phyloP scores from a whole-genome alignment of 2,329 filamentous ascomycete species.

The Calonectria montana region DNA sequence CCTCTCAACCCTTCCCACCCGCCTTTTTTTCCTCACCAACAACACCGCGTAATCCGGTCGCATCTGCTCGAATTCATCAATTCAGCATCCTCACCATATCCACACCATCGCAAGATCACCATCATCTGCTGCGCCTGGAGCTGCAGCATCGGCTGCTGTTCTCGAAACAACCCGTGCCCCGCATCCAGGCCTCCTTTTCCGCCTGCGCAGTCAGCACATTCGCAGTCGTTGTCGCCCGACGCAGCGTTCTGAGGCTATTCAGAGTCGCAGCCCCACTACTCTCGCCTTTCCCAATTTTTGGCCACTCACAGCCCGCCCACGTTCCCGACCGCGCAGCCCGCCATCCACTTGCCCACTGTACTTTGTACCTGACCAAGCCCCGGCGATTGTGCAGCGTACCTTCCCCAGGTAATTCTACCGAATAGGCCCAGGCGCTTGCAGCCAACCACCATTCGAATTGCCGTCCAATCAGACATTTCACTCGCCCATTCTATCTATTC shows the following conservation, averaged over 20 bases:
- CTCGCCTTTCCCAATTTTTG: conserved; percentile 36
- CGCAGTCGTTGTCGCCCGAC: conserved; percentile 34
- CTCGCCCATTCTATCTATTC: conserved; percentile 6
- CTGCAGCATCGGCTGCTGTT: conserved; percentile 43
- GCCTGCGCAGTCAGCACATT: conserved; percentile 15
- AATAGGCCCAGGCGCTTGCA: conserved; percentile 18
- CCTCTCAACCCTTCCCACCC: conserved; percentile 40
- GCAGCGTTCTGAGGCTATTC: conserved; percentile 55
- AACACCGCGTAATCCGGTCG: conserved; percentile 44
- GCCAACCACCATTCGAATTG: conserved; percentile 16
- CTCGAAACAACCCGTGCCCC: conserved; percentile 38
- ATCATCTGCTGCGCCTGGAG: conserved; percentile 49
- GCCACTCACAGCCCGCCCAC: conserved; percentile 40
- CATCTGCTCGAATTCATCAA: conserved; percentile 55
- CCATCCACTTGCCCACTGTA: conserved; percentile 23
- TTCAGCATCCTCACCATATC: conserved; percentile 48
- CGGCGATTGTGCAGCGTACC: conserved; percentile 21
- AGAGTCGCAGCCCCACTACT: conserved; percentile 43
- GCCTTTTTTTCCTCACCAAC: conserved; percentile 49
- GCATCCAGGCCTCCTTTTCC: conserved; percentile 36
- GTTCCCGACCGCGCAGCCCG: conserved; percentile 29
- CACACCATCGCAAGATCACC: conserved; percentile 50
- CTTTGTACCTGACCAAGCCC: conserved; percentile 23
- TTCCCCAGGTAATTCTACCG: conserved; percentile 26
- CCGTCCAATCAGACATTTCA: conserved; percentile 11